These are phyloP conservation scores for Cotoneaster glaucophyllus DNA, from an alignment of 306 rosid species.

Conservation along the genomic window DNA sequence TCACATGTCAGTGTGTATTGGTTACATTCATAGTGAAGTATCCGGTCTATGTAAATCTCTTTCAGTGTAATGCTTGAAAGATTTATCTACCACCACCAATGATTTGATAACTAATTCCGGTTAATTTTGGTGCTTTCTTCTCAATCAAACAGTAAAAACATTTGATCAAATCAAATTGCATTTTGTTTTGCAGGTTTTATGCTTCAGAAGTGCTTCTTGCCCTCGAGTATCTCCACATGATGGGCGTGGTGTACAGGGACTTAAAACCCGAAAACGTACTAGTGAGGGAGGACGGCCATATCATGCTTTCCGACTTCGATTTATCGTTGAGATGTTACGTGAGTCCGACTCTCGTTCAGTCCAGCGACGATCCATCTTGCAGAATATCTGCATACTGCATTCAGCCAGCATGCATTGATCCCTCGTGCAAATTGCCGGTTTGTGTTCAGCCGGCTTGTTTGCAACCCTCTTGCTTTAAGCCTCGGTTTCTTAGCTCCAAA, in stretches of 20 bases:
- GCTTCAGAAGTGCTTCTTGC: constrained; percentile 57
- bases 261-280: constrained; percentile 54
- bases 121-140: no score
- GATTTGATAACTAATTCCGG: no score
- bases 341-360: constrained; percentile 50
- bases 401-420: constrained; percentile 49
- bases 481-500: constrained; percentile 32
- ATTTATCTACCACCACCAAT: no score
- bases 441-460: constrained; percentile 47
- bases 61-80: no score
- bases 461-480: constrained; percentile 56
- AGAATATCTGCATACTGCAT: constrained; percentile 43
- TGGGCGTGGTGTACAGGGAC: constrained; percentile 66
- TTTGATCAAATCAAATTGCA: neutral
- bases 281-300: constrained; percentile 57
- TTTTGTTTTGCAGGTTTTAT: constrained; percentile 39
- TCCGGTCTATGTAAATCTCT: no score
- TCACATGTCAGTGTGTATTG: neutral
- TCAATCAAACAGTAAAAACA: neutral
- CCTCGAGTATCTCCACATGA: constrained; percentile 59
- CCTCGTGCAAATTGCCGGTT: constrained; percentile 44
- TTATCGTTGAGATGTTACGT: constrained; percentile 45
- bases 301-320: constrained; percentile 62
- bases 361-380: constrained; percentile 33
- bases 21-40: neutral